A percentile compares a stretch with the other conserved stretches of the same genome.
Conservation (phyloP, 1,139 yeast species). For the Blastobotrys raffinosifermentans region DNA sequence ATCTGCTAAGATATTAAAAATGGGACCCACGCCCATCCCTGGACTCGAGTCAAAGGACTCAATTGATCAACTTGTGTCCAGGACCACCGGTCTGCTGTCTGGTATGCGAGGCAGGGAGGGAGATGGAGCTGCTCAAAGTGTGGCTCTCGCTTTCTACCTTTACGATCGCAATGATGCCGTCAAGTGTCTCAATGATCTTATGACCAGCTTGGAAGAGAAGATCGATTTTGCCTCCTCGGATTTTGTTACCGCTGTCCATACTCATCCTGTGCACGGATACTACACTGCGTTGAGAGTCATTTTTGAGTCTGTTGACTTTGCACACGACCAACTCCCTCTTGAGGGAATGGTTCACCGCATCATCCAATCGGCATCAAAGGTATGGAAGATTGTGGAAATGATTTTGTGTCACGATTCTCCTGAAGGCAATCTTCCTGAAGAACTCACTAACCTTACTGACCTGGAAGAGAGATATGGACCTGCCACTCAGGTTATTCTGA, state of each 20-base stretch:
- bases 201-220: conserved; percentile 31
- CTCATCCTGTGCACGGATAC: conserved; percentile 58
- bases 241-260: conserved; percentile 39
- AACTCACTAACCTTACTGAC: conserved; percentile 35
- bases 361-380: conserved; percentile 27
- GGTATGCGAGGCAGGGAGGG: conserved; percentile 65
- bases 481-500: conserved; percentile 56
- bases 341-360: conserved; percentile 21
- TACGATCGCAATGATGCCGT: conserved; percentile 17
- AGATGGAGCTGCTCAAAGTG: conserved; percentile 73
- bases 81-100: conserved; percentile 42
- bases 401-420: conserved; percentile 65
- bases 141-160: conserved; percentile 42
- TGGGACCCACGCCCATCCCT: conserved; percentile 40
- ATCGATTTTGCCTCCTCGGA: conserved; percentile 26
- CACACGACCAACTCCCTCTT: conserved; percentile 4
- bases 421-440: conserved; percentile 51
- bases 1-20: conserved; percentile 45
- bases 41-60: conserved; percentile 22
- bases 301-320: conserved; percentile 25
- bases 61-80: conserved; percentile 30
- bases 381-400: conserved; percentile 53
- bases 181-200: conserved; percentile 33
- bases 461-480: conserved; percentile 42
- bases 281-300: conserved; percentile 52